Percentiles rank a stretch among this genome's conserved stretches.
These are phyloP conservation scores for Coemansia sp. DNA, from an alignment of 192 early-diverging fungal genomes.

Conservation along the genomic window DNA sequence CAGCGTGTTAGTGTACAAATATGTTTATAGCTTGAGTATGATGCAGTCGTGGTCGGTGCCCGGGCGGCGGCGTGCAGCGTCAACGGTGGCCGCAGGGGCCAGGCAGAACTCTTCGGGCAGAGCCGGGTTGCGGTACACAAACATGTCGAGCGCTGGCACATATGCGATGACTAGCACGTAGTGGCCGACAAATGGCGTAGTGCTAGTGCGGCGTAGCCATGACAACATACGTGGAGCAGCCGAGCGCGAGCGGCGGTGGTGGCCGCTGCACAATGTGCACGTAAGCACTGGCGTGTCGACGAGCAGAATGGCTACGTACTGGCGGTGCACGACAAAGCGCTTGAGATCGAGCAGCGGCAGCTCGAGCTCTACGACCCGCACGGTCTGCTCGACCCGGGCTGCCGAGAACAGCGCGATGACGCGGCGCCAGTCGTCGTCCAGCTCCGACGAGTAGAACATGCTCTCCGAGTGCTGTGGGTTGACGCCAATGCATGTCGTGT, in stretches of 20 bases:
- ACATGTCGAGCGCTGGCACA: slow-evolving; percentile 72
- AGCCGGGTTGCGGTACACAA: slow-evolving; percentile 86
- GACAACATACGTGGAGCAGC: slow-evolving; percentile 16
- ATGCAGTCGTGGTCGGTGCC: slow-evolving; percentile 86
- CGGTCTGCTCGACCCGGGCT: slow-evolving; percentile 61
- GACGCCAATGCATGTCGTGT: slow-evolving; percentile 82
- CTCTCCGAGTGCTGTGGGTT: slow-evolving; percentile 67
- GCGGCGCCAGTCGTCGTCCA: slow-evolving; percentile 70
- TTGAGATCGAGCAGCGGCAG: slow-evolving; percentile 81
- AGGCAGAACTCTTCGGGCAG: slow-evolving; percentile 69
- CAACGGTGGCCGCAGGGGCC: slow-evolving; percentile 62
- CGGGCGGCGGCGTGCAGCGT: slow-evolving; percentile 63
- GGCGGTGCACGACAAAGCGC: slow-evolving; percentile 73
- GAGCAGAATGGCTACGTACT: slow-evolving; percentile 76
- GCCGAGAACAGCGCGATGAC: slow-evolving; percentile 75
- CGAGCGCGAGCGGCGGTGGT: background rate
- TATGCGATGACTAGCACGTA: slow-evolving; percentile 87
- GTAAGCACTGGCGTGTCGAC: slow-evolving; percentile 68
- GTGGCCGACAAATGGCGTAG: slow-evolving; percentile 71
- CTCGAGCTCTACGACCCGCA: slow-evolving; percentile 73
- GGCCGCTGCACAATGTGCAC: slow-evolving; percentile 62
- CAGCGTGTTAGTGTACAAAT: slow-evolving; percentile 1
- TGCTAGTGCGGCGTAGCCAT: slow-evolving; percentile 22
- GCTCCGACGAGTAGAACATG: slow-evolving; percentile 69
- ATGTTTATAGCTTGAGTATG: slow-evolving; percentile 42